These are phyloP conservation scores for Williopsis jadinii DNA, from an alignment of 1,139 yeast genomes.

Conservation along the genomic window DNA sequence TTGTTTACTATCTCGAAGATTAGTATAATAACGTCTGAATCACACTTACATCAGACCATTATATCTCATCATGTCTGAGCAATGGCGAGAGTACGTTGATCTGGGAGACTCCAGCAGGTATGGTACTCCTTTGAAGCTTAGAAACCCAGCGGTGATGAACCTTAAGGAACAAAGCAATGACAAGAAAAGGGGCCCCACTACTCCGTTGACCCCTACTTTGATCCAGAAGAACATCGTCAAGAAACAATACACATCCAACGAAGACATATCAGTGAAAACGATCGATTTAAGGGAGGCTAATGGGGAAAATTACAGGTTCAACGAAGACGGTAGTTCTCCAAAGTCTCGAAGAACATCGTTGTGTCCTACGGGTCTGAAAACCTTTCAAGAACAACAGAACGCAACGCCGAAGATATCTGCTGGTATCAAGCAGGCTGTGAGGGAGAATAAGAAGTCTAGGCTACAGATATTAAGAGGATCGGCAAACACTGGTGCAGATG, in stretches of 20 bases:
- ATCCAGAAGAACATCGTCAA: slow-evolving; percentile 17
- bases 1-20: no score
- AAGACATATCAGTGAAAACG: neutral
- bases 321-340: slow-evolving; percentile 11
- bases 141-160: slow-evolving; percentile 13
- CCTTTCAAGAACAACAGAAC: neutral
- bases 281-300: neutral
- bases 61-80: no score
- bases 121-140: slow-evolving; percentile 16
- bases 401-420: slow-evolving; percentile 17
- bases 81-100: slow-evolving; percentile 11
- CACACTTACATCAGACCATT: no score
- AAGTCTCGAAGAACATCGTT: slow-evolving; percentile 7
- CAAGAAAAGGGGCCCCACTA: slow-evolving; percentile 21
- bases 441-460: slow-evolving; percentile 19
- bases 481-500: slow-evolving; percentile 5
- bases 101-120: slow-evolving; percentile 6
- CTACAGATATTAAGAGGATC: slow-evolving; percentile 14
- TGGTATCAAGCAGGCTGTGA: slow-evolving; percentile 21
- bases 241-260: slow-evolving; percentile 7
- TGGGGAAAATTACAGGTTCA: neutral
- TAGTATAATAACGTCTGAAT: no score
- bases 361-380: neutral
- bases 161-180: slow-evolving; percentile 4
- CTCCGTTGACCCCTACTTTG: slow-evolving; percentile 22